These are phyloP conservation scores for Incumbomyces lentus DNA, from an alignment of 2,329 filamentous ascomycete species.

Conservation along the genomic window DNA sequence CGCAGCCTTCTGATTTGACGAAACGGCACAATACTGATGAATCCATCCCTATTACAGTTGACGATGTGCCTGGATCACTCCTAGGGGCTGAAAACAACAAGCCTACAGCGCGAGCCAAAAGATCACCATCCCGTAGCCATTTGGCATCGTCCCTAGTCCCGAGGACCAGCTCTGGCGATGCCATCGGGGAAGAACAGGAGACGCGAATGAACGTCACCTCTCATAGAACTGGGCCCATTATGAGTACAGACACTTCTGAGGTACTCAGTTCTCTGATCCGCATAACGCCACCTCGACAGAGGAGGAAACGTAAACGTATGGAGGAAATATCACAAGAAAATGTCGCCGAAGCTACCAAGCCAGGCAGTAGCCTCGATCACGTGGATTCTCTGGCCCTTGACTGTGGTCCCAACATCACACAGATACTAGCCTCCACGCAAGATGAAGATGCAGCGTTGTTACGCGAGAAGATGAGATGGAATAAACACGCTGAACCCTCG, in stretches of 20 bases:
- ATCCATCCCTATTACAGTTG: too few species aligned
- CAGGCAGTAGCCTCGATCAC: neutral
- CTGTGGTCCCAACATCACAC: neutral
- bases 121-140: too few species aligned
- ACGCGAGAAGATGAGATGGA: neutral
- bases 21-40: too few species aligned
- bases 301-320: slow-evolving; percentile 13
- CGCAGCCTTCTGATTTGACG: neutral
- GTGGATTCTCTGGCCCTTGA: neutral
- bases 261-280: too few species aligned
- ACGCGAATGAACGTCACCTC: neutral
- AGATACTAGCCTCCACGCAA: neutral
- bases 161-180: neutral
- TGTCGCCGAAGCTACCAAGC: neutral
- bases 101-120: too few species aligned
- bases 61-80: too few species aligned
- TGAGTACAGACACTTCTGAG: neutral
- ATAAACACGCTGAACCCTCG: too few species aligned
- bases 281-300: neutral
- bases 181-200: neutral
- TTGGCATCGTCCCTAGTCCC: neutral
- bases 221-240: too few species aligned
- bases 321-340: slow-evolving; percentile 14
- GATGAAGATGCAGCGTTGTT: neutral
- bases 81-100: too few species aligned